These are phyloP conservation scores for Annulohypoxylon maeteangense DNA, from an alignment of 495 filamentous ascomycete genomes.

Conservation along the genomic window DNA sequence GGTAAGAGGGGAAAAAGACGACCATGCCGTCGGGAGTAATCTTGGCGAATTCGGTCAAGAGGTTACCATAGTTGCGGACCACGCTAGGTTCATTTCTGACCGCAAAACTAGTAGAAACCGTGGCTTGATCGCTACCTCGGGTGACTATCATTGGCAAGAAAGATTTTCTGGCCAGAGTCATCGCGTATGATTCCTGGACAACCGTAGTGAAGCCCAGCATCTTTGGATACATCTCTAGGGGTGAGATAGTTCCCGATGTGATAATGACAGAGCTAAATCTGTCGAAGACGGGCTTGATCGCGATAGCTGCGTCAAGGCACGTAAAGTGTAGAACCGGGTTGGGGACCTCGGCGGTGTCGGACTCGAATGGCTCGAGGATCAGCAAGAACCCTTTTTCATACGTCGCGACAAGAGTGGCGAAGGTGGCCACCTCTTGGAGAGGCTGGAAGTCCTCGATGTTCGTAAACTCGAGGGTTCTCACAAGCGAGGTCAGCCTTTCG, in stretches of 20 bases:
- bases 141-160: conserved; percentile 99
- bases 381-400: conserved; percentile 98
- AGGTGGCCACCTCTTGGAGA: conserved; percentile 97
- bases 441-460: conserved; percentile 98
- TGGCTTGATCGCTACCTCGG: conserved; percentile 89
- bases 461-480: conserved; percentile 93
- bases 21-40: conserved; percentile 97
- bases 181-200: conserved; percentile 94
- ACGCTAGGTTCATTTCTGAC: conserved; percentile 94
- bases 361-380: conserved; percentile 96
- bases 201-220: conserved; percentile 95
- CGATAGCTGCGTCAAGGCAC: conserved; percentile 96
- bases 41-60: conserved; percentile 92
- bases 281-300: conserved; percentile 97
- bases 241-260: conserved; percentile 96
- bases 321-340: conserved; percentile 97
- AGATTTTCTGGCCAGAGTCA: conserved; percentile 94
- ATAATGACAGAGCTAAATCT: conserved; percentile 98
- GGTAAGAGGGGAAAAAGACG: conserved; percentile 98
- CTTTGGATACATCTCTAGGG: conserved; percentile 98
- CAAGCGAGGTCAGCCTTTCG: conserved; percentile 92
- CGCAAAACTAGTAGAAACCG: conserved; percentile 90
- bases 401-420: conserved; percentile 96
- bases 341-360: conserved; percentile 92
- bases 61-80: conserved; percentile 92